These are phyloP conservation scores for Nemania sp. DNA, from an alignment of 2,329 filamentous ascomycete species.

Conservation along the genomic window DNA sequence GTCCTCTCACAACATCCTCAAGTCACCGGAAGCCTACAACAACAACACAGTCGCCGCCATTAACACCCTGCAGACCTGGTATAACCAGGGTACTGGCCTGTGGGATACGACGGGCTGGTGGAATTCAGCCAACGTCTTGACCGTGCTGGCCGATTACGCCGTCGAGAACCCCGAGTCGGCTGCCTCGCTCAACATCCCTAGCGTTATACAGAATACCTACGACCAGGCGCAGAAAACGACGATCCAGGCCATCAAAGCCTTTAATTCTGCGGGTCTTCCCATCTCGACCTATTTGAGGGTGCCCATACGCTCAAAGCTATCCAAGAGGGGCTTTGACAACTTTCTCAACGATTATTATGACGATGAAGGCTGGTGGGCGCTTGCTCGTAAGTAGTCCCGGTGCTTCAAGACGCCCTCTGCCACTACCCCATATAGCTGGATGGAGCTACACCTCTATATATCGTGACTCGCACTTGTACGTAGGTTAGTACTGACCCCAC, in stretches of 20 bases:
- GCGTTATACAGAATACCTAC: conserved; percentile 40
- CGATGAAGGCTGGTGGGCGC: conserved; percentile 67
- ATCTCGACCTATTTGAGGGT: conserved; percentile 37
- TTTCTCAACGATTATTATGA: conserved; percentile 64
- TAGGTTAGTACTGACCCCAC: background rate
- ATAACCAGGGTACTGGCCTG: conserved; percentile 56
- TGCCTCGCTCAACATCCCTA: conserved; percentile 33
- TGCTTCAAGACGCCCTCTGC: background rate
- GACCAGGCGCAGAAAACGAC: conserved; percentile 39
- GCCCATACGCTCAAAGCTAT: conserved; percentile 32
- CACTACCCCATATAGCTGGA: background rate
- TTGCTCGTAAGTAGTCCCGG: conserved; percentile 44
- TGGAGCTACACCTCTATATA: background rate
- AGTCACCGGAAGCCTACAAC: conserved; percentile 34
- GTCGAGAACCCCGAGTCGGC: conserved; percentile 22
- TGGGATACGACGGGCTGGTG: conserved; percentile 65
- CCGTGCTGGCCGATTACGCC: conserved; percentile 39
- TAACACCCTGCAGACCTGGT: conserved; percentile 56
- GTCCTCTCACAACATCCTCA: conserved; percentile 35
- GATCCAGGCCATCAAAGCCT: conserved; percentile 34
- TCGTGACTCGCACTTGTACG: background rate
- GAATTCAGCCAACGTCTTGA: conserved; percentile 64
- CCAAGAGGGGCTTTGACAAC: conserved; percentile 45
- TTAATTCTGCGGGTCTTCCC: conserved; percentile 33
- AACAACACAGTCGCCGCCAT: conserved; percentile 34